Percentiles rank a stretch among this genome's conserved stretches.
These are phyloP conservation scores for Aspergillus fumigatus DNA, from an alignment of 2,329 filamentous ascomycete genomes.

Conservation along the genomic window DNA sequence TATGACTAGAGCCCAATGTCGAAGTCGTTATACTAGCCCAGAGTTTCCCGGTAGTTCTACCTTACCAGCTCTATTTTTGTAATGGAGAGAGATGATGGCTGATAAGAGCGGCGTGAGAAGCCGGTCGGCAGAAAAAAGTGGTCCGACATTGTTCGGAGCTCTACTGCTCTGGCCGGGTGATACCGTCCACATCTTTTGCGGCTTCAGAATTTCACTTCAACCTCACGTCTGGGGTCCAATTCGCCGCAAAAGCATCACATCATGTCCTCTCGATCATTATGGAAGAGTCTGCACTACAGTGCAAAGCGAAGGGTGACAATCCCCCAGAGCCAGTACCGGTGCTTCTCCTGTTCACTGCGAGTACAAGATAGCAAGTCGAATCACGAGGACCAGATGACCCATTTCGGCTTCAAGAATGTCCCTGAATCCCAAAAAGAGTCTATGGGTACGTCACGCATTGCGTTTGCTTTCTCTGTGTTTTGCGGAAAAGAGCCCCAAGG, in stretches of 20 bases:
- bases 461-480: background rate
- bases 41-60: background rate
- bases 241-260: slow-evolving; percentile 1
- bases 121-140: slow-evolving; percentile 5
- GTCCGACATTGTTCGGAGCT: background rate
- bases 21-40: background rate
- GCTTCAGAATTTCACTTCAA: background rate
- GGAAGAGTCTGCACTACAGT: slow-evolving; percentile 33
- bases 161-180: background rate
- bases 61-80: background rate
- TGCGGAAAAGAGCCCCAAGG: background rate
- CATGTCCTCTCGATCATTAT: slow-evolving; percentile 34
- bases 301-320: slow-evolving; percentile 26
- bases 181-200: background rate
- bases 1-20: background rate
- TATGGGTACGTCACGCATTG: slow-evolving; percentile 44
- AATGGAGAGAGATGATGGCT: too few relatives aligned
- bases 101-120: background rate
- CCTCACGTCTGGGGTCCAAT: background rate
- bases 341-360: slow-evolving; percentile 48
- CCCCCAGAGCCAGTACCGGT: slow-evolving; percentile 38
- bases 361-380: slow-evolving; percentile 35
- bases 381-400: slow-evolving; percentile 61
- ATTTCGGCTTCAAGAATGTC: slow-evolving; percentile 87
- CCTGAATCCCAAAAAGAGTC: slow-evolving; percentile 73